Conservation (phyloP, 2,329 filamentous ascomycete species). For the Aspergillus fischeri region DNA sequence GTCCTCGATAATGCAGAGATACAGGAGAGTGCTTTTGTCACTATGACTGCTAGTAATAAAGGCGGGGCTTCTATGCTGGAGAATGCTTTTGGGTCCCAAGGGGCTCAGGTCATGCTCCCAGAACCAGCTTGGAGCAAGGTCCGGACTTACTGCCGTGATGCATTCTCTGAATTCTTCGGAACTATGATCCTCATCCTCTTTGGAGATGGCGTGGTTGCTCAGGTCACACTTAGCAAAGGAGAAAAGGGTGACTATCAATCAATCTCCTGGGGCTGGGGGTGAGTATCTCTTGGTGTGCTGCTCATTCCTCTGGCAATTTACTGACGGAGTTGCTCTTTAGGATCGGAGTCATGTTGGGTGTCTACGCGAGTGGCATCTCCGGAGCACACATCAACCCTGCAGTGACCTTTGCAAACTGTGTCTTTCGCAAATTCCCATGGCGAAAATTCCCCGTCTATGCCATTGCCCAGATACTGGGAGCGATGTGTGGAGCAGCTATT, state of each 20-base stretch:
- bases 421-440: conserved; percentile 66
- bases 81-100: conserved; percentile 5
- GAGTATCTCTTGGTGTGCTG: conserved; percentile 17
- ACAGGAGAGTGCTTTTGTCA: conserved; percentile 16
- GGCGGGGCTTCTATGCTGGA: conserved; percentile 14
- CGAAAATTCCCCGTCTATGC: conserved; percentile 66
- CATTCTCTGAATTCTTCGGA: conserved; percentile 64
- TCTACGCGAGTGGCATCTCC: conserved; percentile 57
- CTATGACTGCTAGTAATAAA: conserved; percentile 16
- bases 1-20: conserved; percentile 4
- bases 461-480: conserved; percentile 63
- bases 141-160: conserved; percentile 51
- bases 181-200: conserved; percentile 66
- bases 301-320: conserved; percentile 1
- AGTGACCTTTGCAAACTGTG: conserved; percentile 65
- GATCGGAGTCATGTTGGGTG: conserved; percentile 64
- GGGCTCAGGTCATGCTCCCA: conserved; percentile 7
- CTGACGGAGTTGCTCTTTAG: conserved; percentile 28
- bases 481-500: conserved; percentile 58
- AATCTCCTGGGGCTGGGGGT: conserved; percentile 50
- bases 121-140: conserved; percentile 51
- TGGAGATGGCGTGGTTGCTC: conserved; percentile 67
- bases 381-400: conserved; percentile 68
- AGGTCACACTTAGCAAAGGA: conserved; percentile 57
- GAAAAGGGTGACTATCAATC: conserved; percentile 48